Base-by-base conservation (phyloP, 768 basidiomycete genomes). In the Boletus tomentosulus region DNA sequence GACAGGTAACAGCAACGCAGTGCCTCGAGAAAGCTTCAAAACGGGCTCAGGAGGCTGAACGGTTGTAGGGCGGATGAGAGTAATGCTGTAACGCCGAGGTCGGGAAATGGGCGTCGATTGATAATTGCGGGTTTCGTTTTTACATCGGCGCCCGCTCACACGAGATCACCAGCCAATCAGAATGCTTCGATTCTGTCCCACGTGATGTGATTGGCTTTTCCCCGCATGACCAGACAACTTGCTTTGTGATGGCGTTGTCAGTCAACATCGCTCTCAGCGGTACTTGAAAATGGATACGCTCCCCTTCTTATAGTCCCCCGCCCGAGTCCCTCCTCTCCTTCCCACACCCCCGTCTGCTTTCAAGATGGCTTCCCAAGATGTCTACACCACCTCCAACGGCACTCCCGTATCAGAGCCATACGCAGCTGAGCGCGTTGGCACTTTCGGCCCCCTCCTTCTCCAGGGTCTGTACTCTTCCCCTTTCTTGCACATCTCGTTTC, bases 381-480 rank as follows among this genome's bases (percentile, higher is more conserved):
- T 75, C 53, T 95, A 93, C 80, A 94, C 91, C 62, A 89, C 90
- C 50, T 92, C 89, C 49, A 91, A 82, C 63, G 93, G 93, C 62
- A 86, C 84, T 8, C 84, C 90, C 48, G 85, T 85, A 48, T 72
- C 72, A 48, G 78, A 88, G 67, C 92, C 91, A 0, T 93, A 93
- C 66, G 82, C 83, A 34, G 80, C 84, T 62, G 87, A 93, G 72
- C 82, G 89, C 43, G 76, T 87, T 30, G 90, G 93, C 41, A 55
- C 70, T 35, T 71, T 78, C 41, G 94, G 94, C 0, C 92, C 93
- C n/a, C 84, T 96, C 30, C 79, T 96, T 27, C 78, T 97, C 41
- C 92, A 96, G 73, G 92, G 89, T 87, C 51, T 25, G 76, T 71
- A 6, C 8, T 7, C n/a, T 50, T 52, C 42, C 53, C 38, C 27